Percentiles rank a stretch among this genome's conserved stretches.
Evolutionary conservation across 2,329 filamentous ascomycete genomes (phyloP).

Genomic region (Laburnicola sp.): DNA sequence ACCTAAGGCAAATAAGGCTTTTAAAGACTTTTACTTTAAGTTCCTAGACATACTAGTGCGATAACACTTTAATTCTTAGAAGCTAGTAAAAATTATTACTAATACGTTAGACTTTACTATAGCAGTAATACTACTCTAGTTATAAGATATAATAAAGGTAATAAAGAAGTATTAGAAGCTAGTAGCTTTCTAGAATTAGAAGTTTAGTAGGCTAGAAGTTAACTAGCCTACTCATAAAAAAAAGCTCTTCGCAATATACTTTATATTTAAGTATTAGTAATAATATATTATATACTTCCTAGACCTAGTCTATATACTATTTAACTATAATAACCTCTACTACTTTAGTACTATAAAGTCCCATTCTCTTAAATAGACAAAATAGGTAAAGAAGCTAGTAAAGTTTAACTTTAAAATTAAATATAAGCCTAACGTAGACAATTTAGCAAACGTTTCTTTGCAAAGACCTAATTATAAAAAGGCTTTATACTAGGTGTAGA

Average conservation of each 20-base stretch:
- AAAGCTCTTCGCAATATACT: background rate
- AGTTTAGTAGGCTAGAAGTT: background rate
- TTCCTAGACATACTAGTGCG: background rate
- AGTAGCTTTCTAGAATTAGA: background rate
- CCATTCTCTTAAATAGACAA: background rate
- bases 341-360: background rate
- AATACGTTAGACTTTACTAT: background rate
- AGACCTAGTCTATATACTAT: constrained; percentile 1
- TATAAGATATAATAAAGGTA: background rate
- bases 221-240: background rate
- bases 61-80: background rate
- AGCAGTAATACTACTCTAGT: background rate
- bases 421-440: background rate
- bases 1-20: background rate
- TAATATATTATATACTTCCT: background rate
- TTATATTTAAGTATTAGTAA: constrained; percentile 2
- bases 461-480: background rate
- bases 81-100: background rate
- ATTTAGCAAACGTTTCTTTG: background rate
- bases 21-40: background rate
- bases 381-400: background rate
- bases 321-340: constrained; percentile 1
- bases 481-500: background rate
- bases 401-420: background rate
- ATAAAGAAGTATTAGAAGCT: background rate